Conservation (phyloP, 768 basidiomycete genomes). For the Chalciporus sphaerocephalus region DNA sequence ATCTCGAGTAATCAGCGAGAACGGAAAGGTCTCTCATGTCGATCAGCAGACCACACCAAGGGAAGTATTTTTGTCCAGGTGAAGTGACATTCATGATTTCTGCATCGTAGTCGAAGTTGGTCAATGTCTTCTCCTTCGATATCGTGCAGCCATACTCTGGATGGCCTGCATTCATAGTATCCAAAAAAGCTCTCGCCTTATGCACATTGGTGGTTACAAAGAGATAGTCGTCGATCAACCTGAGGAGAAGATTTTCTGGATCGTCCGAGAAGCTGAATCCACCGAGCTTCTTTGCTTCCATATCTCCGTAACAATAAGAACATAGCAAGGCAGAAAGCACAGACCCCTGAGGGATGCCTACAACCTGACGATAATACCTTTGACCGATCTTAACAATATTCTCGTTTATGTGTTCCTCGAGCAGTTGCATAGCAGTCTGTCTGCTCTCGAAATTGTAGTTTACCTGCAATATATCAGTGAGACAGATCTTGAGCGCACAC, state of each 20-base stretch:
- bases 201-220: constrained; percentile 66
- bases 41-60: constrained; percentile 90
- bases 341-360: constrained; percentile 97
- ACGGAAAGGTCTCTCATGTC: constrained; percentile 74
- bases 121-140: constrained; percentile 80
- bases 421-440: constrained; percentile 61
- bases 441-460: constrained; percentile 49
- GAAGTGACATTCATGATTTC: constrained; percentile 51
- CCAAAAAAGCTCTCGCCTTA: constrained; percentile 66
- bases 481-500: not conserved
- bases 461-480: constrained; percentile 35
- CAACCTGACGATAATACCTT: constrained; percentile 80
- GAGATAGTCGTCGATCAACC: constrained; percentile 94
- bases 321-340: constrained; percentile 93
- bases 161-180: constrained; percentile 77
- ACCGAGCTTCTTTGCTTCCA: constrained; percentile 56
- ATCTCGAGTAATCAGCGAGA: constrained; percentile 73
- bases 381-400: constrained; percentile 92
- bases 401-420: constrained; percentile 86
- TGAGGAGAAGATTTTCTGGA: constrained; percentile 58
- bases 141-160: constrained; percentile 94
- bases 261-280: constrained; percentile 49
- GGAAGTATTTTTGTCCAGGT: constrained; percentile 55
- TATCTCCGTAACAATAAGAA: constrained; percentile 89
- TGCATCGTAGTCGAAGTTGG: constrained; percentile 72